Evolutionary conservation across 345 rosid genomes (phyloP), one percentile per base, ranked within the genome.

Genomic region (Camelina sativa): DNA sequence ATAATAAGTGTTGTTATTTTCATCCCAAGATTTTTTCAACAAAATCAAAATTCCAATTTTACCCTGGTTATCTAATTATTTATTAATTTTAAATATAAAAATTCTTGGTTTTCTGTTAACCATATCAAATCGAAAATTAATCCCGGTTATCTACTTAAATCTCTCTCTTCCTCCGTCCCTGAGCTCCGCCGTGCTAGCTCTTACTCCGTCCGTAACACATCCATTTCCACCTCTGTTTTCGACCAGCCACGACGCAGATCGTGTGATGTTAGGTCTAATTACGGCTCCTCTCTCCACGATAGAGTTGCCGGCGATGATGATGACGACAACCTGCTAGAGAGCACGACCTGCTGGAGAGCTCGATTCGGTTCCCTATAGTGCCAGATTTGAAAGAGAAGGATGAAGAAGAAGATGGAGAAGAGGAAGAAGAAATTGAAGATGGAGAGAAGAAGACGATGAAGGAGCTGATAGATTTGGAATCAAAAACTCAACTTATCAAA

Each of bases 381-480:
- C 68, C 77, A 3, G 77, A 72, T 66, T 72, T 60, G 64, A 71
- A 50, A 38, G 67, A 76, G 43, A 71, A 63, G 2, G 77, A 54
- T 3, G 76, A 78, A 1, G 78, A 48, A 12, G 17, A 17, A 17
- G 17, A 17, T 0, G 82, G 73, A 12, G 77, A 44, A 6, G 71
- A 59, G 17, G 79, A 74, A 22, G 79, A 83, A 51, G 86, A 83
- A 53, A 76, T 80, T 28, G 87, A 66, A 40, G 81, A 73, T 50
- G 86, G 79, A 40, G 92, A 88, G 78, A 17, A 72, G 7, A 85
- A 82, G 85, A 80, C 92, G 17, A 86, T 90, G 91, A 88, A 88
- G 80, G 96, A 90, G 74, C 70, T 86, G 13, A 85, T 90, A 82
- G 91, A 90, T 85, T 88, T 90, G 50, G 96, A 90, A 64, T 77